Base-by-base conservation (phyloP, 164 flowering plant genomes). In the Liquidambar formosana region DNA sequence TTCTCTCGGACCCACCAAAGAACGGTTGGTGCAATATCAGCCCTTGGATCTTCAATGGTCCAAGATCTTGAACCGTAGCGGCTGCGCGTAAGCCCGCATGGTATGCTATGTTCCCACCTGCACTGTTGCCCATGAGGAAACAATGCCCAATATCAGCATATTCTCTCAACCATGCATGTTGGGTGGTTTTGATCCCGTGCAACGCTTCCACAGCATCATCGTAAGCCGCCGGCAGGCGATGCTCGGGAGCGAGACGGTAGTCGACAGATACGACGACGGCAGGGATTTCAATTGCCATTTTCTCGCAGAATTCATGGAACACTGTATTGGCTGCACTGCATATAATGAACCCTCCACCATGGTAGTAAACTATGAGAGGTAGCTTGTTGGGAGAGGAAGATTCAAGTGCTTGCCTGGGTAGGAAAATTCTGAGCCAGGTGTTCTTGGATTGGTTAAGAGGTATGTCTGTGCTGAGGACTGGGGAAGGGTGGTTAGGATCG, bases 211-310 rank as follows among this genome's bases (percentile, higher is more conserved):
- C 6, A 6, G 41, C 41, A 6, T 33, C 41, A 33, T 33, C 41
- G 6, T 83, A 82, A 0, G 90, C 88, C 12, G 89, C 85, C 14
- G 93, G 90, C 1, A 86, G 84, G 10, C 84, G 82, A 64, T 77
- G 77, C 79, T 86, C 89, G 1, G 90, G 90, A 0, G 88, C 80
- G 0, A 81, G 89, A 33, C 41, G 41, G 41, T 33, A 33, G 4
- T 33, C 41, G 41, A 33, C 41, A 6, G 41, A 33, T 2, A 6
- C 41, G 41, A 33, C 6, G 4, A 33, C 41, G 41, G 41, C 41
- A 6, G 41, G 41, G 41, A 33, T 6, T 33, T 33, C 4, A 33
- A 33, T 33, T 33, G 41, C 41, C 41, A 33, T 2, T 33, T 33
- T 6, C 4, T 22, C 53, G 70, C 85, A 83, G 12, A 66, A 71